phyloP scores from a whole-genome alignment of 176 grass and related monocot genomes.

The Bonia amplexicaulis region DNA sequence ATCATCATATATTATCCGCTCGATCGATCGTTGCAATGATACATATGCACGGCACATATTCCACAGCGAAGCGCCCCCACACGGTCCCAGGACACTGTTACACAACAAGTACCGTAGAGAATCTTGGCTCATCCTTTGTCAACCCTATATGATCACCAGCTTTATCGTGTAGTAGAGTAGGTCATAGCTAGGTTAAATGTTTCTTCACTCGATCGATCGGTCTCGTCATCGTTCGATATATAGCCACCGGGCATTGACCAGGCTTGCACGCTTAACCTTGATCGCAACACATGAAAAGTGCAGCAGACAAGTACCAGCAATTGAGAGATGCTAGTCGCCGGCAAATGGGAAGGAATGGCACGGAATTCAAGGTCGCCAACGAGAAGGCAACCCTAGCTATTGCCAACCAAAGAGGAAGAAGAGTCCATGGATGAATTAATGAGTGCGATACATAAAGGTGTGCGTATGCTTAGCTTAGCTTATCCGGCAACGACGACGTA shows the following conservation, averaged over 20 bases:
- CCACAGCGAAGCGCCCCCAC: not conserved
- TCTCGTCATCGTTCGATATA: not conserved
- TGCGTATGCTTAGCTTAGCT: not conserved
- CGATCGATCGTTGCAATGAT: too few relatives aligned
- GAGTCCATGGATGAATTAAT: not conserved
- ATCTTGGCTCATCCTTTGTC: slow-evolving; percentile 15
- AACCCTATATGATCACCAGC: not conserved
- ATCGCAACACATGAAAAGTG: not conserved
- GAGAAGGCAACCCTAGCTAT: not conserved
- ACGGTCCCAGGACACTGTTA: not conserved
- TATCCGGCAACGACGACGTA: not conserved
- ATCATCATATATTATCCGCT: too few relatives aligned
- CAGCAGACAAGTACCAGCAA: not conserved
- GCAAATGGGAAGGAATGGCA: slow-evolving; percentile 9
- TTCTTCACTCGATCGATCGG: not conserved
- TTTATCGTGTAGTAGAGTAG: not conserved
- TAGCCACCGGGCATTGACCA: not conserved
- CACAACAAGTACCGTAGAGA: not conserved
- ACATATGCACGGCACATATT: not conserved
- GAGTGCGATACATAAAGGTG: not conserved
- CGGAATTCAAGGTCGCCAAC: not conserved
- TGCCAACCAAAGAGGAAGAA: not conserved
- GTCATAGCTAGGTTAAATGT: not conserved
- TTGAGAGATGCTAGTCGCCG: not conserved
- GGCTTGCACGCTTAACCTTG: not conserved